A percentile compares a stretch with the other conserved stretches of the same genome.
Conservation (phyloP, 1,139 yeast species). For the Debaryomycetaceae sp. region DNA sequence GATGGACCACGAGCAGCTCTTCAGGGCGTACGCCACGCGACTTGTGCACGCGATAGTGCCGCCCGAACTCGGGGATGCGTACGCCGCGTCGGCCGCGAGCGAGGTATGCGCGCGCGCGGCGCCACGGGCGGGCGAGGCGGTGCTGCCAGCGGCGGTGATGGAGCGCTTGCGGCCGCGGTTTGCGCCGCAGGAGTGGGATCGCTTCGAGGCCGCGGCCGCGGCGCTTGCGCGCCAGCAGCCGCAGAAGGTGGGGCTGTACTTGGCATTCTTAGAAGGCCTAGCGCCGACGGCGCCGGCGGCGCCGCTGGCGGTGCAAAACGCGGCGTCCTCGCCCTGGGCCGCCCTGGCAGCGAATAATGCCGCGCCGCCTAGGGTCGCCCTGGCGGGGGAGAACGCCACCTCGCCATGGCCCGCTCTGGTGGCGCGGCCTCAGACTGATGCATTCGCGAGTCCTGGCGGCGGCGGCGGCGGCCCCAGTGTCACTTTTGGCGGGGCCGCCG, state of each 20-base stretch:
- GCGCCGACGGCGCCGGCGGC: no score
- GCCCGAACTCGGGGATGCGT: slow-evolving; percentile 35
- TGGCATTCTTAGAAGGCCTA: slow-evolving; percentile 29
- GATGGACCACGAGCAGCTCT: slow-evolving; percentile 29
- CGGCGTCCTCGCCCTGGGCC: no score
- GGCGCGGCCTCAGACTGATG: no score
- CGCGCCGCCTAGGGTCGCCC: no score
- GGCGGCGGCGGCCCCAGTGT: not conserved
- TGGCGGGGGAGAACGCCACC: no score
- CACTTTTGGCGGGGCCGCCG: not conserved
- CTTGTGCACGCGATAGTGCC: slow-evolving; percentile 39
- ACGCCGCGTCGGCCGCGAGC: slow-evolving; percentile 28
- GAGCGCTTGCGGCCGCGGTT: slow-evolving; percentile 25
- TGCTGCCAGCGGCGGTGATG: slow-evolving; percentile 13
- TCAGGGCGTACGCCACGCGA: slow-evolving; percentile 32
- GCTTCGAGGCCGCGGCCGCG: slow-evolving; percentile 29
- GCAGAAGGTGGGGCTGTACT: slow-evolving; percentile 35
- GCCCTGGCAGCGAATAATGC: no score
- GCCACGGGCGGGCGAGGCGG: slow-evolving; percentile 8
- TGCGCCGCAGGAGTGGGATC: slow-evolving; percentile 29
- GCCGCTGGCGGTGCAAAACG: no score
- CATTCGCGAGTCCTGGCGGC: no score
- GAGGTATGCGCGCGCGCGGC: slow-evolving; percentile 22
- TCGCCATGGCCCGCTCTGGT: no score
- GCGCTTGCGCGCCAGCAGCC: slow-evolving; percentile 23